Evolutionary conservation across 129 eudicot species (phyloP).

Genomic region (Smallanthus sonchifolius): DNA sequence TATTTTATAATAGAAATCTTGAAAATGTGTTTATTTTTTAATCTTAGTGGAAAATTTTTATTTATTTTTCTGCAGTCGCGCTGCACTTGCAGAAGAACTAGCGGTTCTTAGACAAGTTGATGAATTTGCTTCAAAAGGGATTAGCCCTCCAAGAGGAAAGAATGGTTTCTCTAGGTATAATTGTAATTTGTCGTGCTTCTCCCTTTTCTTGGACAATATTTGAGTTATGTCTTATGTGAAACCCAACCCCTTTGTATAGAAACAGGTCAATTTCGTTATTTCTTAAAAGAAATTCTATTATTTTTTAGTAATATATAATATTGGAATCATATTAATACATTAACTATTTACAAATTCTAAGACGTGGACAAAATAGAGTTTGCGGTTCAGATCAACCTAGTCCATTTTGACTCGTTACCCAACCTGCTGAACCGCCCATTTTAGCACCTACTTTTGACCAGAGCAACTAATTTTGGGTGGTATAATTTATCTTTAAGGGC

Average conservation of each 20-base stretch:
- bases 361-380: background rate
- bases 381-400: background rate
- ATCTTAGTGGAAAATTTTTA: slow-evolving; percentile 1
- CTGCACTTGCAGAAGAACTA: slow-evolving; percentile 92
- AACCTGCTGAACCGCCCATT: background rate
- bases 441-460: slow-evolving; percentile 4
- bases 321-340: background rate
- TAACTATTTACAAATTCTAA: background rate
- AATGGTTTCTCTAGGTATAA: slow-evolving; percentile 76
- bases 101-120: slow-evolving; percentile 90
- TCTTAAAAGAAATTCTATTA: background rate
- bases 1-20: background rate
- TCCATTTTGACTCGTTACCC: background rate
- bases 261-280: background rate
- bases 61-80: slow-evolving; percentile 56
- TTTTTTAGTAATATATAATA: background rate
- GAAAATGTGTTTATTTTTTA: background rate
- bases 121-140: slow-evolving; percentile 84
- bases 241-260: background rate
- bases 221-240: background rate
- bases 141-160: slow-evolving; percentile 91
- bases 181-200: background rate
- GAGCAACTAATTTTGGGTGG: slow-evolving; percentile 8
- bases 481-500: slow-evolving; percentile 48
- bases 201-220: background rate